Percentiles rank a stretch among this genome's conserved stretches.
Conservation (phyloP, 2,329 filamentous ascomycete species). For the Fusarium dimerum region DNA sequence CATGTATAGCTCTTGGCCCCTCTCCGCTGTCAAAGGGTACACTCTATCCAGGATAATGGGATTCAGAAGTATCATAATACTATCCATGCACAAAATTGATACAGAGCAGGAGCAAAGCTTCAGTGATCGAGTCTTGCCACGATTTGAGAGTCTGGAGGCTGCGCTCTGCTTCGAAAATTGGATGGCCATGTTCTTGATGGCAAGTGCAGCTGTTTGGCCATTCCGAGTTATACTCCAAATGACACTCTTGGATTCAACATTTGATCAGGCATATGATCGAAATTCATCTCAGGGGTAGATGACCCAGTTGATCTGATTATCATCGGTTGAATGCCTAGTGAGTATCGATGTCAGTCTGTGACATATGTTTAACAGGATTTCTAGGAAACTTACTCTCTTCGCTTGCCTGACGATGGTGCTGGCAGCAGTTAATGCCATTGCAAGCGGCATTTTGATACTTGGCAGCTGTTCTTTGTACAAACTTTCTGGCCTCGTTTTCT, state of each 20-base stretch:
- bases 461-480: slow-evolving; percentile 38
- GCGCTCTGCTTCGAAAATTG: too few relatives aligned
- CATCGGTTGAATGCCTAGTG: not conserved
- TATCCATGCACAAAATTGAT: too few relatives aligned
- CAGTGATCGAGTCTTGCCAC: too few relatives aligned
- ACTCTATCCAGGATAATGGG: too few relatives aligned
- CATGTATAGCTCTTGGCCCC: too few relatives aligned
- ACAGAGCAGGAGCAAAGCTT: too few relatives aligned
- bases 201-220: too few relatives aligned
- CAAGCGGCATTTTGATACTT: not conserved
- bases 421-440: not conserved
- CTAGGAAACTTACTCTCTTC: slow-evolving; percentile 6
- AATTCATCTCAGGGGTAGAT: slow-evolving; percentile 28
- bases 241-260: slow-evolving; percentile 23
- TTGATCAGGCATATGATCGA: slow-evolving; percentile 40
- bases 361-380: not conserved
- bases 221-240: slow-evolving; percentile 1
- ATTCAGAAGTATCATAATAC: too few relatives aligned
- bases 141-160: too few relatives aligned
- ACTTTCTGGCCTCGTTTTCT: slow-evolving; percentile 51
- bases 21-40: too few relatives aligned
- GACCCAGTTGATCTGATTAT: slow-evolving; percentile 7
- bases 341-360: slow-evolving; percentile 1
- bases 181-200: too few relatives aligned
- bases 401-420: slow-evolving; percentile 5